Conservation (phyloP, 2,329 filamentous ascomycete genomes). For the Berkeleyomyces basicola region DNA sequence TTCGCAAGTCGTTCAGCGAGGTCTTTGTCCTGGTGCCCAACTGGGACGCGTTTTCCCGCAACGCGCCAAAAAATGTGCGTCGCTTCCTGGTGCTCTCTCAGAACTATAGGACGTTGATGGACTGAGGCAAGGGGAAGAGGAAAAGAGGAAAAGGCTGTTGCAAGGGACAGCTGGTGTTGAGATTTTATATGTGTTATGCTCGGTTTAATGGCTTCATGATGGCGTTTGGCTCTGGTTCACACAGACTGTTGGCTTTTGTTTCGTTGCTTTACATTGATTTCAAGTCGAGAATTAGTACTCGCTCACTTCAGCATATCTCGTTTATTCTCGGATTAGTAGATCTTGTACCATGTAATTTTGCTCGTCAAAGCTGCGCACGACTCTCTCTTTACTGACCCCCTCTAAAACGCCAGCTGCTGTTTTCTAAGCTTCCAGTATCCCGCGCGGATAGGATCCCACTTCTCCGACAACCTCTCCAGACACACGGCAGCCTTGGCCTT, state of each 20-base stretch:
- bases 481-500: conserved; percentile 49
- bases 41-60: conserved; percentile 39
- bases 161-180: neutral
- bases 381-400: neutral
- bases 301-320: conserved; percentile 10
- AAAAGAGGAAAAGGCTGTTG: neutral
- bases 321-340: neutral
- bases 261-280: neutral
- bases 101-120: conserved; percentile 42
- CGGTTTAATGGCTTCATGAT: conserved; percentile 1
- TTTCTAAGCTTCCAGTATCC: conserved; percentile 71
- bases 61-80: conserved; percentile 35
- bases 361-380: too few relatives aligned
- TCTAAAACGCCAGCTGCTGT: conserved; percentile 16
- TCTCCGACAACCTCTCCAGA: conserved; percentile 57
- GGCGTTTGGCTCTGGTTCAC: conserved; percentile 7
- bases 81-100: conserved; percentile 55
- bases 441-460: conserved; percentile 78
- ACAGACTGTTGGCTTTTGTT: neutral
- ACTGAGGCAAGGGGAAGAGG: neutral
- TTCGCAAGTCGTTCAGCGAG: conserved; percentile 59
- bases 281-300: neutral
- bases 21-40: conserved; percentile 69
- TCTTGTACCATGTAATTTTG: neutral
- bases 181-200: neutral